A percentile compares a stretch with the other conserved stretches of the same genome.
Evolutionary conservation across 768 basidiomycete species (phyloP).

Genomic region (Trametes coccinea): DNA sequence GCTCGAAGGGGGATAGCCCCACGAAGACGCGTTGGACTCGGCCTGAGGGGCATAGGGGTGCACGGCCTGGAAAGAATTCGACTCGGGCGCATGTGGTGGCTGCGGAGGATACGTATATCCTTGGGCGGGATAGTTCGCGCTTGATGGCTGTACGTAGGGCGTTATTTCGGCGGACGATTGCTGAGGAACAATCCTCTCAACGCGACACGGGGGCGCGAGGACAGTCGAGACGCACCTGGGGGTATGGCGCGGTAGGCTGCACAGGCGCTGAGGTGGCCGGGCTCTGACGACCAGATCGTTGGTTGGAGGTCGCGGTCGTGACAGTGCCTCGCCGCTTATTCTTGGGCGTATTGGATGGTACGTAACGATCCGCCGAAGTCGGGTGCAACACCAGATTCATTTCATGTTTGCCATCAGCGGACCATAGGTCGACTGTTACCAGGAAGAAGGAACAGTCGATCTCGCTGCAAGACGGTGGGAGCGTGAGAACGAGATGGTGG

Average conservation of each 20-base stretch:
- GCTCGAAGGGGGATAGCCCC: conserved; percentile 49
- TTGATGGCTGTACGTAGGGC: conserved; percentile 43
- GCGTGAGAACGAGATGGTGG: conserved; percentile 6
- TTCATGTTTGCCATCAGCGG: conserved; percentile 75
- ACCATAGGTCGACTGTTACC: conserved; percentile 93
- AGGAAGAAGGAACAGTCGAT: conserved; percentile 88
- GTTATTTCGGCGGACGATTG: conserved; percentile 33
- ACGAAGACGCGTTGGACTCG: conserved; percentile 45
- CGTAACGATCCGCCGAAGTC: conserved; percentile 73
- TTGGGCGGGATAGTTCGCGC: conserved; percentile 43
- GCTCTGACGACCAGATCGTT: conserved; percentile 24
- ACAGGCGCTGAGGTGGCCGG: conserved; percentile 19
- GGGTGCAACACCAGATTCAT: conserved; percentile 91
- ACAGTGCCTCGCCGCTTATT: conserved; percentile 29
- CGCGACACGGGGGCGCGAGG: conserved; percentile 11
- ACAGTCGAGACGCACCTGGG: conserved; percentile 24
- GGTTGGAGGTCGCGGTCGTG: conserved; percentile 19
- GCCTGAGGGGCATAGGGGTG: conserved; percentile 42
- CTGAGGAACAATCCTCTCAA: conserved; percentile 17
- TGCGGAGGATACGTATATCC: conserved; percentile 48
- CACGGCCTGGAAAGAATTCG: conserved; percentile 43
- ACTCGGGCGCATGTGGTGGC: conserved; percentile 41
- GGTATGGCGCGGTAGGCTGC: conserved; percentile 21
- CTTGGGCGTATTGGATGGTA: conserved; percentile 45
- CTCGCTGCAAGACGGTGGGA: conserved; percentile 48